A percentile compares a stretch with the other conserved stretches of the same genome.
phyloP scores from a whole-genome alignment of 768 basidiomycete genomes.

The Xerocomus potaroensis region DNA sequence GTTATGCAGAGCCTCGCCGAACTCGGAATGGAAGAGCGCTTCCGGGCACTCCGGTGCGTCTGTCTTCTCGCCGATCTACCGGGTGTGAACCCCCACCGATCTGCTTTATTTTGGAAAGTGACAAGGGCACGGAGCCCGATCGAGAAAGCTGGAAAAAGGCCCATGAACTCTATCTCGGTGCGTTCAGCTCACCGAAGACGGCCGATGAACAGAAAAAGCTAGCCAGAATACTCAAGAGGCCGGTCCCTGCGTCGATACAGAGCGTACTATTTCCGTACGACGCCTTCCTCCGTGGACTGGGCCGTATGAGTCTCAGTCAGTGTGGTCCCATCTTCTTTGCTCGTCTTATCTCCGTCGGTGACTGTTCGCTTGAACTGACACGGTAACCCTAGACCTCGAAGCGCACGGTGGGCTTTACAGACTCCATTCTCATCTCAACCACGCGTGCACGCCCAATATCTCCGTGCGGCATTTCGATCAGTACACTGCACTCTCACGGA shows the following conservation, averaged over 20 bases:
- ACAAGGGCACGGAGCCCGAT: slow-evolving; percentile 50
- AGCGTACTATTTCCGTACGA: slow-evolving; percentile 70
- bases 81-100: background rate
- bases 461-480: slow-evolving; percentile 75
- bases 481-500: slow-evolving; percentile 63
- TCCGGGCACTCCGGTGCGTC: slow-evolving; percentile 30
- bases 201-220: slow-evolving; percentile 54
- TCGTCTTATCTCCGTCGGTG: background rate
- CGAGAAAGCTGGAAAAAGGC: slow-evolving; percentile 64
- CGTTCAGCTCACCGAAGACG: slow-evolving; percentile 58
- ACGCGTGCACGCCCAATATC: slow-evolving; percentile 75
- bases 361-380: background rate
- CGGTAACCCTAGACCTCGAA: slow-evolving; percentile 60
- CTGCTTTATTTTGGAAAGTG: slow-evolving; percentile 23
- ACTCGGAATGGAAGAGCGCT: slow-evolving; percentile 70
- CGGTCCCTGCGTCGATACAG: slow-evolving; percentile 44
- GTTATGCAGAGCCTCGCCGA: slow-evolving; percentile 62
- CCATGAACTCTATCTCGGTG: slow-evolving; percentile 49
- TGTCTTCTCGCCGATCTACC: background rate
- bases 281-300: slow-evolving; percentile 66
- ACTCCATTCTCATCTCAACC: slow-evolving; percentile 85
- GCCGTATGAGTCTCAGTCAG: slow-evolving; percentile 79
- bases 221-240: slow-evolving; percentile 48
- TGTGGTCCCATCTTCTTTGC: slow-evolving; percentile 15
- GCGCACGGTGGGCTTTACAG: slow-evolving; percentile 83